Evolutionary conservation across 2,329 filamentous ascomycete species (phyloP), one percentile per base, ranked within the genome.

Genomic region (Arthrobotrys musiformis): DNA sequence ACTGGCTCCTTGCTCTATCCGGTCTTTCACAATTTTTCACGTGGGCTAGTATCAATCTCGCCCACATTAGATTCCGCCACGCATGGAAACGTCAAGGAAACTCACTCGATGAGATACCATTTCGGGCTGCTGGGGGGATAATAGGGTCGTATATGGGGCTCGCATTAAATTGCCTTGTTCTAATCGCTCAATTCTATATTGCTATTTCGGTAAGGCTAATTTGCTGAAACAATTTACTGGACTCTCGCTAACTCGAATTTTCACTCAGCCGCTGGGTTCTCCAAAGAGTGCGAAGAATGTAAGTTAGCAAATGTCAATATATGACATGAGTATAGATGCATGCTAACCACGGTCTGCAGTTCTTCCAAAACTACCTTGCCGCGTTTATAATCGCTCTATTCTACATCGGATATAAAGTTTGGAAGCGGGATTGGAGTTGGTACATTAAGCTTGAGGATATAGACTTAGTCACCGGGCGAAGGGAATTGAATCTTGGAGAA

Each of bases 11-110:
- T 44, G 88, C 91, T 0, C 86, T 94, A 19, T 92, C 90, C 0
- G 91, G 91, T 66, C 88, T 93, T 7, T 89, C 89, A 1, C 90
- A 89, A 77, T 89, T 94, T 82, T 92, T 93, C 83, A 91, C 91
- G 30, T 94, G 91, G 91, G 89, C 88, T 48, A 90, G 86, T 73
- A 89, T 90, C 81, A 90, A 89, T 82, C 83, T 89, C 1, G 86
- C 88, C 0, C 89, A 90, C 81, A 90, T 91, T 81, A 88, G 88
- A 50, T 91, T 91, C 87, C 88, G 89, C 70, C 82, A 86, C 52
- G 89, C 85, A 11, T 91, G 89, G 89, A 85, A 86, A 78, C 82
- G 85, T 15, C 87, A 90, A 80, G 89, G 89, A 63, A 87, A 87
- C 79, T 82, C 82, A 37, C 82, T 85, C n/a, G 84, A 85, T 35